Conservation (phyloP, 805 yeast species). For the Lachancea quebecensis region DNA sequence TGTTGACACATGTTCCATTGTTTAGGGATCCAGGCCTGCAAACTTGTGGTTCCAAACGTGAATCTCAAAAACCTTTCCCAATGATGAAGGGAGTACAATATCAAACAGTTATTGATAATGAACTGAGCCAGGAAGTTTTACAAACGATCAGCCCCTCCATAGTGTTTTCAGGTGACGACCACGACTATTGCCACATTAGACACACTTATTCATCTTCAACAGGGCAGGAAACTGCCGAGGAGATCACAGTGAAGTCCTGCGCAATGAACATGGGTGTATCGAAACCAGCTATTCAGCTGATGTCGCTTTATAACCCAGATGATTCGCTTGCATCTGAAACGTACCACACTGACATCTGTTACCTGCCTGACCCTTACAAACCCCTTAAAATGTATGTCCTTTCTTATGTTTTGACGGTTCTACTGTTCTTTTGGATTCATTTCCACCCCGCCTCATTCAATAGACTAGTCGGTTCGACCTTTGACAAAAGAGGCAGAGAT, state of each 20-base stretch:
- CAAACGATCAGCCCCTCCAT: slow-evolving; percentile 54
- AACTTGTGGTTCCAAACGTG: slow-evolving; percentile 72
- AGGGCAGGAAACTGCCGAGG: slow-evolving; percentile 41
- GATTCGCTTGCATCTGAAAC: slow-evolving; percentile 16
- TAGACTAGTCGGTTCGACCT: slow-evolving; percentile 2
- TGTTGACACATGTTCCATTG: slow-evolving; percentile 84
- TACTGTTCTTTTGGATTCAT: slow-evolving; percentile 20
- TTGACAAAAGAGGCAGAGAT: background rate
- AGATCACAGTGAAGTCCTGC: slow-evolving; percentile 80
- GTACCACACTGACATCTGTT: slow-evolving; percentile 45
- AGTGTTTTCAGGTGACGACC: slow-evolving; percentile 91
- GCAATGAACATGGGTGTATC: slow-evolving; percentile 91
- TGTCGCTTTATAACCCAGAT: slow-evolving; percentile 54
- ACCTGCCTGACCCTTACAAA: slow-evolving; percentile 48
- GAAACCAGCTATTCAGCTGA: slow-evolving; percentile 78
- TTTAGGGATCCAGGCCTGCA: slow-evolving; percentile 58
- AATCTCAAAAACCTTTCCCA: slow-evolving; percentile 59
- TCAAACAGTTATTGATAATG: slow-evolving; percentile 75
- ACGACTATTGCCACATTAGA: slow-evolving; percentile 79
- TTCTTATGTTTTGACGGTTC: slow-evolving; percentile 17
- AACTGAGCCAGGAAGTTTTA: slow-evolving; percentile 53
- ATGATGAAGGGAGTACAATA: slow-evolving; percentile 73
- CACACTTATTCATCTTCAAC: slow-evolving; percentile 38
- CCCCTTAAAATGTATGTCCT: slow-evolving; percentile 35
- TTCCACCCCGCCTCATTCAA: slow-evolving; percentile 28